Evolutionary conservation across 2,329 filamentous ascomycete species (phyloP).

Genomic region (Ceratocystiopsis minuta): DNA sequence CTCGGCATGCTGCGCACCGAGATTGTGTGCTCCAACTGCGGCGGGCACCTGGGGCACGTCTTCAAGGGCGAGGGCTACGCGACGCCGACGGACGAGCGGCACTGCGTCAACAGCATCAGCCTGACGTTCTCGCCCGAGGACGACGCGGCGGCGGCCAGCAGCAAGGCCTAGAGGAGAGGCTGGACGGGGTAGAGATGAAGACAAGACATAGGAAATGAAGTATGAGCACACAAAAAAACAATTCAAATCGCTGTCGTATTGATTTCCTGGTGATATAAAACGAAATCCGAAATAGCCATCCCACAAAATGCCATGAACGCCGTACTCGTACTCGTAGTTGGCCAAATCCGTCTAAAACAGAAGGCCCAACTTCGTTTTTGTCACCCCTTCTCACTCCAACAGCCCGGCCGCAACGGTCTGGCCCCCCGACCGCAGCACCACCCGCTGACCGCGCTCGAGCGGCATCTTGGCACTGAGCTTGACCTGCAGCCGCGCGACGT

Average conservation of each 20-base stretch:
- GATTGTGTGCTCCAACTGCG: conserved; percentile 89
- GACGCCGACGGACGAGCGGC: conserved; percentile 84
- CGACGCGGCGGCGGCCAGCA: background rate
- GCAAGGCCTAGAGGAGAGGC: too few relatives aligned
- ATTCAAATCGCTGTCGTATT: too few relatives aligned
- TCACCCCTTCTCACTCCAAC: conserved; percentile 37
- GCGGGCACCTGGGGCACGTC: conserved; percentile 78
- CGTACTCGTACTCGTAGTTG: too few relatives aligned
- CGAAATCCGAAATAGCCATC: too few relatives aligned
- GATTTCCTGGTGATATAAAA: too few relatives aligned
- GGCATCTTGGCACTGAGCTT: conserved; percentile 59
- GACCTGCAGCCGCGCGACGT: conserved; percentile 59
- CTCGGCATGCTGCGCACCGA: conserved; percentile 78
- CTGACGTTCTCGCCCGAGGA: conserved; percentile 62
- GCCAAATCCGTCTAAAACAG: too few relatives aligned
- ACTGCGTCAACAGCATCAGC: conserved; percentile 91
- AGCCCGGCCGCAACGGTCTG: conserved; percentile 77
- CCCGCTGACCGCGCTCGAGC: conserved; percentile 58
- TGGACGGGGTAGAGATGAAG: too few relatives aligned
- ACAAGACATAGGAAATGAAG: too few relatives aligned
- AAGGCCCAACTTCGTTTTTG: too few relatives aligned
- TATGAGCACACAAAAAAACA: too few relatives aligned
- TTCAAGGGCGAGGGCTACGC: conserved; percentile 76
- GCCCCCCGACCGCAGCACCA: conserved; percentile 66
- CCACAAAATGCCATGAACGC: too few relatives aligned